Evolutionary conservation across 1,139 yeast genomes (phyloP).

Genomic region (Taphrina deformans): DNA sequence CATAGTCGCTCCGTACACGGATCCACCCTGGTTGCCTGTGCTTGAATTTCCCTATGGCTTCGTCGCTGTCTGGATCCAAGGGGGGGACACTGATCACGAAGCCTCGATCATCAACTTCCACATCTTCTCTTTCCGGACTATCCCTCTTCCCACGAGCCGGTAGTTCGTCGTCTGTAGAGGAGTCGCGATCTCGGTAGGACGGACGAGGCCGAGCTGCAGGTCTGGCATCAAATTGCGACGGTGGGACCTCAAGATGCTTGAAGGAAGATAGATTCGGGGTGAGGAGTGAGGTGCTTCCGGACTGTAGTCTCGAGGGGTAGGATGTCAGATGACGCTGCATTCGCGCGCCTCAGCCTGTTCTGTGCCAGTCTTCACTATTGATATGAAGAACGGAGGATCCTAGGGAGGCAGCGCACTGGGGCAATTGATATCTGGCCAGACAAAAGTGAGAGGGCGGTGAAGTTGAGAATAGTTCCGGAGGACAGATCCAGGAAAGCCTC

Average conservation of each 20-base stretch:
- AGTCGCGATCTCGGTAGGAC: slow-evolving; percentile 25
- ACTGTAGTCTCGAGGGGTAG: slow-evolving; percentile 40
- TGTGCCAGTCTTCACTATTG: neutral
- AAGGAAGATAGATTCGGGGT: slow-evolving; percentile 37
- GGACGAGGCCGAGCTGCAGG: slow-evolving; percentile 23
- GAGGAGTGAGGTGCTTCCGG: slow-evolving; percentile 40
- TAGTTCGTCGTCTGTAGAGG: slow-evolving; percentile 1
- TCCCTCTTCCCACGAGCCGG: slow-evolving; percentile 1
- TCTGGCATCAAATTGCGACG: slow-evolving; percentile 5
- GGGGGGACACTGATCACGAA: slow-evolving; percentile 27
- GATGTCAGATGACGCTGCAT: slow-evolving; percentile 39
- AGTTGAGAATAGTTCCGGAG: too few species aligned
- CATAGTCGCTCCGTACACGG: slow-evolving; percentile 29
- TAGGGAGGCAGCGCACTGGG: too few species aligned
- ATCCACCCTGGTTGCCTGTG: slow-evolving; percentile 26
- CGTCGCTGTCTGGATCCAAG: slow-evolving; percentile 20
- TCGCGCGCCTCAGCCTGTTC: neutral
- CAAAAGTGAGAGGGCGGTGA: too few species aligned
- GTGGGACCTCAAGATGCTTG: slow-evolving; percentile 27
- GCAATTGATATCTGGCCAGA: too few species aligned
- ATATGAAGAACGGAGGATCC: too few species aligned
- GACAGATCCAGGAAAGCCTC: too few species aligned
- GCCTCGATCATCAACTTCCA: slow-evolving; percentile 32
- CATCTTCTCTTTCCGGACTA: slow-evolving; percentile 16
- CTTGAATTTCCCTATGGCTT: slow-evolving; percentile 17